phyloP scores from a whole-genome alignment of 1,284 basidiomycete species.

The Porodaedalea pini region DNA sequence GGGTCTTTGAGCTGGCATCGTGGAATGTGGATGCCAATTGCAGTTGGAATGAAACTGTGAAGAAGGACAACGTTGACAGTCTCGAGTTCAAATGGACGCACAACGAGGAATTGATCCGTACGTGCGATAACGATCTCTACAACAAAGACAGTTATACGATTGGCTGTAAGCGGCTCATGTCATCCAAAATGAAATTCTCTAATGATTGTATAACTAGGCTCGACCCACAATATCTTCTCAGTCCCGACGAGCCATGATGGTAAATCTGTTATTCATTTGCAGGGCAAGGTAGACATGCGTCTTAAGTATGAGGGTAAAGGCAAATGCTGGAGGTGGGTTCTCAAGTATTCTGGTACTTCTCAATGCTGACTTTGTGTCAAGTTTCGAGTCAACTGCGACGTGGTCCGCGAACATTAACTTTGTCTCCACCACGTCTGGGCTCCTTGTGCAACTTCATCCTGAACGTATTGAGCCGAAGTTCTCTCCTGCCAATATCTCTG shows the following conservation, averaged over 20 bases:
- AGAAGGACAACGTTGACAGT: slow-evolving; percentile 17
- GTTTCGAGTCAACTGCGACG: slow-evolving; percentile 1
- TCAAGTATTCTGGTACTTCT: neutral
- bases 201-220: slow-evolving; percentile 24
- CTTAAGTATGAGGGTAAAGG: slow-evolving; percentile 17
- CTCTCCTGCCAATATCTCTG: neutral
- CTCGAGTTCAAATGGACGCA: slow-evolving; percentile 21
- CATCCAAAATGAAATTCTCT: no score
- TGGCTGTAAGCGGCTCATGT: neutral
- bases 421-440: neutral
- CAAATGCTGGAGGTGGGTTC: slow-evolving; percentile 12
- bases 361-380: neutral
- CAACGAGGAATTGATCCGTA: slow-evolving; percentile 19
- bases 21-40: slow-evolving; percentile 27
- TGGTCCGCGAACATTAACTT: slow-evolving; percentile 13
- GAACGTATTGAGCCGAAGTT: neutral
- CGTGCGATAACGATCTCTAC: slow-evolving; percentile 14
- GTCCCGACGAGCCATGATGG: slow-evolving; percentile 28
- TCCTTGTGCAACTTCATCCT: neutral
- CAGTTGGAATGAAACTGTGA: slow-evolving; percentile 23
- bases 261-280: slow-evolving; percentile 29
- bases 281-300: slow-evolving; percentile 28
- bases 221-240: slow-evolving; percentile 30
- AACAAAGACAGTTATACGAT: slow-evolving; percentile 7
- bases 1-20: slow-evolving; percentile 27